A percentile compares a stretch with the other conserved stretches of the same genome.
Evolutionary conservation across 805 yeast species (phyloP).

Genomic region (Geotrichum ghanense): DNA sequence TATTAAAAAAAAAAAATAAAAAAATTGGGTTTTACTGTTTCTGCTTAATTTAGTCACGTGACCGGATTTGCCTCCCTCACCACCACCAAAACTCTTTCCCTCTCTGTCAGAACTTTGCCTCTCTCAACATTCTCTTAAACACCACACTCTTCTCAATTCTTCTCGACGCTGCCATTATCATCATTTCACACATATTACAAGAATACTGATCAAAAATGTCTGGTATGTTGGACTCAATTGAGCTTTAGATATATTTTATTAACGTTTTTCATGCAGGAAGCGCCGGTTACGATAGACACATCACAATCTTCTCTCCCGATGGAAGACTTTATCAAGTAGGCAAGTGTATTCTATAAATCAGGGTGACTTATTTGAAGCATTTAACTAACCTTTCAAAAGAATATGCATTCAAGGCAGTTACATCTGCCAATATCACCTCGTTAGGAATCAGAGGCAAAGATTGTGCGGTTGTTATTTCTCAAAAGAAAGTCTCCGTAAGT

Average conservation of each 20-base stretch:
- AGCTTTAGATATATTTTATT: neutral
- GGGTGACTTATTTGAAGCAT: neutral
- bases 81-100: neutral
- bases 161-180: constrained; percentile 1
- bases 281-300: constrained; percentile 99
- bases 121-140: neutral
- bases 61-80: neutral
- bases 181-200: neutral
- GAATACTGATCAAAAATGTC: constrained; percentile 24
- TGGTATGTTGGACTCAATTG: constrained; percentile 24
- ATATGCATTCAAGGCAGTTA: constrained; percentile 95
- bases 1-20: too few species aligned
- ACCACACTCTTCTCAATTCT: too few species aligned
- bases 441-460: constrained; percentile 80
- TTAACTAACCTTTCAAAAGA: constrained; percentile 30
- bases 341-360: constrained; percentile 8
- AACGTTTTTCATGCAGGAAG: constrained; percentile 30
- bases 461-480: constrained; percentile 79
- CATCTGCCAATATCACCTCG: constrained; percentile 82
- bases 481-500: constrained; percentile 71
- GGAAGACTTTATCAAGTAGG: constrained; percentile 90
- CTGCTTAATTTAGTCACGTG: neutral
- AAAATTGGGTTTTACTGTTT: too few species aligned
- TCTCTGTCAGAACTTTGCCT: neutral
- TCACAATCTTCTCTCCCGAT: constrained; percentile 96